These are phyloP conservation scores for Solanum dulcamara DNA, from an alignment of 257 asterid species.

Conservation along the genomic window DNA sequence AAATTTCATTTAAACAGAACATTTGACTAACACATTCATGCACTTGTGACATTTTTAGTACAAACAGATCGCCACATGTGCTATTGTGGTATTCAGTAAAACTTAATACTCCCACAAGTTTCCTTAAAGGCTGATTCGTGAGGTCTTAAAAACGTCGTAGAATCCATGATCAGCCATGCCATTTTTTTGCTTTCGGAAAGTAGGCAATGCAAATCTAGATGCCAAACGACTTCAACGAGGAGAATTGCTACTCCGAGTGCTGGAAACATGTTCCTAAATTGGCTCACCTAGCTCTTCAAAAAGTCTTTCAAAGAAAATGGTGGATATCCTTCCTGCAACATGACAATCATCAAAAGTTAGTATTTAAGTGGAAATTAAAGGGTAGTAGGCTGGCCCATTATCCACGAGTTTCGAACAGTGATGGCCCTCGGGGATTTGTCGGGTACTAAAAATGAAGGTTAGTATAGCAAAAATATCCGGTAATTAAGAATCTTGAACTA, in stretches of 20 bases:
- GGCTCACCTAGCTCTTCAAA: slow-evolving; percentile 37
- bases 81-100: neutral
- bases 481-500: neutral
- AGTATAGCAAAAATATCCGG: neutral
- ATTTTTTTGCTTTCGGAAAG: neutral
- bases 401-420: neutral
- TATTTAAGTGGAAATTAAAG: neutral
- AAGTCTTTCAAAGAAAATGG: slow-evolving; percentile 65
- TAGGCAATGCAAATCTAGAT: neutral
- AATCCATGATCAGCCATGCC: neutral
- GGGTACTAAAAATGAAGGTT: neutral
- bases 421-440: neutral
- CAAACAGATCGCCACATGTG: neutral
- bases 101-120: neutral
- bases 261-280: neutral
- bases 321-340: slow-evolving; percentile 48
- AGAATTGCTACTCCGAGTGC: neutral
- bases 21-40: neutral
- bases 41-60: neutral
- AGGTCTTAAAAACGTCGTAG: neutral
- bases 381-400: neutral
- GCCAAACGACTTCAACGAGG: neutral
- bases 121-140: neutral
- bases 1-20: neutral
- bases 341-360: neutral